Percentiles rank a stretch among this genome's conserved stretches.
Evolutionary conservation across 768 basidiomycete species (phyloP).

Genomic region (Psilocybe tampanensis): DNA sequence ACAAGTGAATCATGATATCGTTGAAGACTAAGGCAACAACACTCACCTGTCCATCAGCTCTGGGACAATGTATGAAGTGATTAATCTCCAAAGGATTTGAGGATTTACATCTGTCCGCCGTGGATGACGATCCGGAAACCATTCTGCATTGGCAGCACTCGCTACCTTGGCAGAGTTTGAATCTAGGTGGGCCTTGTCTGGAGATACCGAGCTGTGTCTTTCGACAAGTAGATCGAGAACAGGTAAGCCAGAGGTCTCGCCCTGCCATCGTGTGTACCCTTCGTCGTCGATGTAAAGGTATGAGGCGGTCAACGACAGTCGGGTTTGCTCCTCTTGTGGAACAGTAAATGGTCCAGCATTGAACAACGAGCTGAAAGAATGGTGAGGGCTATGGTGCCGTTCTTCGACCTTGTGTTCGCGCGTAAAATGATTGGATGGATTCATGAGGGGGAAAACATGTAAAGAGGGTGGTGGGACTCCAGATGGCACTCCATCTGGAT

Average conservation of each 20-base stretch:
- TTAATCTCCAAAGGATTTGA: slow-evolving; percentile 83
- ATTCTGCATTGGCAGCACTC: slow-evolving; percentile 47
- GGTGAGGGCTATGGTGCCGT: slow-evolving; percentile 46
- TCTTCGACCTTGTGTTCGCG: slow-evolving; percentile 45
- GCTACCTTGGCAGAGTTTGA: slow-evolving; percentile 30
- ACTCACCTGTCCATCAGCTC: slow-evolving; percentile 91
- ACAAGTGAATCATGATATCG: no score
- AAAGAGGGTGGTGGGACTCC: slow-evolving; percentile 81
- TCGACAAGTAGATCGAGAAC: slow-evolving; percentile 84
- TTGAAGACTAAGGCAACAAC: not conserved
- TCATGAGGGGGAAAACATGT: slow-evolving; percentile 76
- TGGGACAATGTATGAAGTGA: slow-evolving; percentile 84
- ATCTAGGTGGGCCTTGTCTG: slow-evolving; percentile 25
- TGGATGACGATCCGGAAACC: slow-evolving; percentile 85
- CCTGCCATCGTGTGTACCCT: slow-evolving; percentile 88
- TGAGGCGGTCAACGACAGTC: slow-evolving; percentile 70
- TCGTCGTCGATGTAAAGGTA: slow-evolving; percentile 90
- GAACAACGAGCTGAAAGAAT: slow-evolving; percentile 43
- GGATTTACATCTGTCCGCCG: slow-evolving; percentile 81
- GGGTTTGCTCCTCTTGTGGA: slow-evolving; percentile 39
- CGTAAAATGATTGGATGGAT: slow-evolving; percentile 79
- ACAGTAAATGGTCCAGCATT: slow-evolving; percentile 32
- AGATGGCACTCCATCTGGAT: slow-evolving; percentile 42
- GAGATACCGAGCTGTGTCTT: slow-evolving; percentile 48
- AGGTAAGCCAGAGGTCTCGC: slow-evolving; percentile 91